These are phyloP conservation scores for Ceratobasidium sp. DNA, from an alignment of 1,284 basidiomycete genomes.

Conservation along the genomic window DNA sequence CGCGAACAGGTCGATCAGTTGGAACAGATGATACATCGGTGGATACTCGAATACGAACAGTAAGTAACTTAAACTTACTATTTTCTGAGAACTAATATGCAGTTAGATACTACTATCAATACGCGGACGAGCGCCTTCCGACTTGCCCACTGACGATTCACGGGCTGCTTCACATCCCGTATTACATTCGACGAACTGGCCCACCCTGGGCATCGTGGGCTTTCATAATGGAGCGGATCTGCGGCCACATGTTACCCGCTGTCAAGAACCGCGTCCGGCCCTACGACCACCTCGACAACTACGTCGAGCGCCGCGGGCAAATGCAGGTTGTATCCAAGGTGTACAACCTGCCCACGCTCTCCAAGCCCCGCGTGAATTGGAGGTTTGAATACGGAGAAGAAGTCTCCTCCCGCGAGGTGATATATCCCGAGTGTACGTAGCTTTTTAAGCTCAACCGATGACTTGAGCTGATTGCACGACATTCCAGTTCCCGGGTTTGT, in stretches of 20 bases:
- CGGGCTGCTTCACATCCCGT: conserved; percentile 60
- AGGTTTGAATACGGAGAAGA: neutral
- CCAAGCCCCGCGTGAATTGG: neutral
- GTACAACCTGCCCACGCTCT: neutral
- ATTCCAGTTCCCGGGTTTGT: neutral
- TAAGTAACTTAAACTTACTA: conserved; percentile 49
- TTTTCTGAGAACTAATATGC: neutral
- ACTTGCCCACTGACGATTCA: conserved; percentile 63
- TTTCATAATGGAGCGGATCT: conserved; percentile 15
- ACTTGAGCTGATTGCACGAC: neutral
- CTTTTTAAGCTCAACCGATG: neutral
- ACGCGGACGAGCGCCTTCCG: conserved; percentile 54
- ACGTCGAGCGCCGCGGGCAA: conserved; percentile 7
- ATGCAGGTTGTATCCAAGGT: conserved; percentile 5
- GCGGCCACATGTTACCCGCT: conserved; percentile 13
- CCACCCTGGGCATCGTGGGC: conserved; percentile 19
- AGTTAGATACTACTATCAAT: conserved; percentile 62
- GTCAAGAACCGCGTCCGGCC: conserved; percentile 12
- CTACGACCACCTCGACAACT: conserved; percentile 11
- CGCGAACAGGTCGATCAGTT: conserved; percentile 57
- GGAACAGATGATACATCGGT: conserved; percentile 57
- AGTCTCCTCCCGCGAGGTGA: neutral
- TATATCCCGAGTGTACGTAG: neutral
- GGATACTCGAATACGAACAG: conserved; percentile 65
- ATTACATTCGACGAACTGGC: conserved; percentile 56